Evolutionary conservation across 1,139 yeast species (phyloP).

Genomic region (Yamadazyma atlantica): DNA sequence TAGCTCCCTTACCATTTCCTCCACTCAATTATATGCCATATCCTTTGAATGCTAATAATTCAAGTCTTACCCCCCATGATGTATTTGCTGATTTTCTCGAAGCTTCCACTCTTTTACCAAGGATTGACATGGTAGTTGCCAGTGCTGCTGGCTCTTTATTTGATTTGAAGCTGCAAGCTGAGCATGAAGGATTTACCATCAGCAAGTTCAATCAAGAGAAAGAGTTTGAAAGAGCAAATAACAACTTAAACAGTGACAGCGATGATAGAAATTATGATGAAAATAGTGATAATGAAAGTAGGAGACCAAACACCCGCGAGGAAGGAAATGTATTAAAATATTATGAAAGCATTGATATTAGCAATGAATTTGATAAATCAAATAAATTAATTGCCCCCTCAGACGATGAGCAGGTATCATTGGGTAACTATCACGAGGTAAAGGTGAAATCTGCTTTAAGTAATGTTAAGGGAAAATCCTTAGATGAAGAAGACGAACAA

Average conservation of each 20-base stretch:
- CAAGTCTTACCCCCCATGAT: slow-evolving; percentile 36
- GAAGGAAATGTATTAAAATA: slow-evolving; percentile 3
- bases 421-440: slow-evolving; percentile 8
- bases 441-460: slow-evolving; percentile 12
- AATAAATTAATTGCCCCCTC: slow-evolving; percentile 4
- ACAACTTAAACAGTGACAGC: slow-evolving; percentile 7
- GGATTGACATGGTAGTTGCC: slow-evolving; percentile 49
- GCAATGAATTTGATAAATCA: slow-evolving; percentile 6
- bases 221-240: slow-evolving; percentile 1
- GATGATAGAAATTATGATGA: slow-evolving; percentile 6
- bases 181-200: slow-evolving; percentile 31
- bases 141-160: slow-evolving; percentile 49
- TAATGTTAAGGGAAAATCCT: slow-evolving; percentile 13
- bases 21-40: slow-evolving; percentile 53
- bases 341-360: slow-evolving; percentile 7
- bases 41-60: slow-evolving; percentile 38
- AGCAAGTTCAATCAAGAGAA: slow-evolving; percentile 14
- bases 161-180: slow-evolving; percentile 37
- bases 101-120: slow-evolving; percentile 39
- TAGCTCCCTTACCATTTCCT: slow-evolving; percentile 51
- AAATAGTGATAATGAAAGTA: background rate
- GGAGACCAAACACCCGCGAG: slow-evolving; percentile 3
- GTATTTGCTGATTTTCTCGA: slow-evolving; percentile 38
- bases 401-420: slow-evolving; percentile 5
- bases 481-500: slow-evolving; percentile 1